Conservation (phyloP, 176 grass and related monocot species). For the Themeda triandra region DNA sequence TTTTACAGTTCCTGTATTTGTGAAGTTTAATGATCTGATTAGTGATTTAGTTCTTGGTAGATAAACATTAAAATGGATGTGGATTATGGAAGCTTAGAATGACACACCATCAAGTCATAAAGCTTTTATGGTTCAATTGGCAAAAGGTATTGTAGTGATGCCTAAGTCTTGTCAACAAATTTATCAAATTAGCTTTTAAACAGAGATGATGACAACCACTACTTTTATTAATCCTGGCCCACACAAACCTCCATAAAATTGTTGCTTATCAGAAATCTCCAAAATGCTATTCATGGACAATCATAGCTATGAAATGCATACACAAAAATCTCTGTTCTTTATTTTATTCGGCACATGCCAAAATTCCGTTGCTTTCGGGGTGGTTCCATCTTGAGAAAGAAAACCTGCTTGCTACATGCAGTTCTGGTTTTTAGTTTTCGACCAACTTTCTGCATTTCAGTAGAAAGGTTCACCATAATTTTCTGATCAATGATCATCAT, state of each 20-base stretch:
- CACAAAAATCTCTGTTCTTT: background rate
- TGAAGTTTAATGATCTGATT: background rate
- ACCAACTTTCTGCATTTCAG: background rate
- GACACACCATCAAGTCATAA: background rate
- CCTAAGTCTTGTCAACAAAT: background rate
- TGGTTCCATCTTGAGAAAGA: background rate
- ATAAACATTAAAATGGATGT: background rate
- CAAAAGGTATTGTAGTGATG: background rate
- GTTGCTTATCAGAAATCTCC: background rate
- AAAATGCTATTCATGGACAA: background rate
- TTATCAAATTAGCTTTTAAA: background rate
- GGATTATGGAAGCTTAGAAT: background rate
- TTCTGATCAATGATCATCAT: background rate
- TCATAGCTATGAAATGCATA: background rate
- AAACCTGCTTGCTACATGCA: background rate
- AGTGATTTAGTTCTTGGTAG: background rate
- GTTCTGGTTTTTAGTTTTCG: background rate
- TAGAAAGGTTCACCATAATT: background rate
- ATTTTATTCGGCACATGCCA: background rate
- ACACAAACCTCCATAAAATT: background rate
- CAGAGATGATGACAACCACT: background rate
- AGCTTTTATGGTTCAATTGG: background rate
- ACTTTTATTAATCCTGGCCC: background rate
- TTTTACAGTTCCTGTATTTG: background rate
- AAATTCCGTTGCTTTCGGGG: background rate